phyloP scores from a whole-genome alignment of 2,329 filamentous ascomycete genomes.

The Aspergillus thermomutatus region DNA sequence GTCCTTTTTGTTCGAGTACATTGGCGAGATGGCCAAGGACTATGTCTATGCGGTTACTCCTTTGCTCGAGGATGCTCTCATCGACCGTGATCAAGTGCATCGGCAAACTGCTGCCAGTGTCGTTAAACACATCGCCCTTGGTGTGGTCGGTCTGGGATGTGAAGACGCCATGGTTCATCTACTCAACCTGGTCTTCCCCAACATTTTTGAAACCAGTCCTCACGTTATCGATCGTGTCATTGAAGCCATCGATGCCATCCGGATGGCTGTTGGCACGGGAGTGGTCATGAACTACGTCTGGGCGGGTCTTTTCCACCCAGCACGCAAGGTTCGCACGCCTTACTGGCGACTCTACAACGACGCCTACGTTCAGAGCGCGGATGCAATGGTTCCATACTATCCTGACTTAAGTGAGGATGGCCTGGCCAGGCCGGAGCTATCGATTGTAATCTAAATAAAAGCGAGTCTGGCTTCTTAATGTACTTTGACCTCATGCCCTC shows the following conservation, averaged over 20 bases:
- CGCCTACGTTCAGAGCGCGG: conserved; percentile 88
- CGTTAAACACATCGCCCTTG: conserved; percentile 95
- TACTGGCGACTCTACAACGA: conserved; percentile 98
- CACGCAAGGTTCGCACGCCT: conserved; percentile 86
- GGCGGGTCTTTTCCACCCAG: conserved; percentile 96
- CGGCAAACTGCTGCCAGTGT: conserved; percentile 93
- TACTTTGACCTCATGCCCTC: conserved; percentile 2
- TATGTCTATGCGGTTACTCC: conserved; percentile 98
- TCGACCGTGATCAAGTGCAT: conserved; percentile 97
- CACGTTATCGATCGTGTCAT: conserved; percentile 98
- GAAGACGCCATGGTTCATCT: conserved; percentile 98
- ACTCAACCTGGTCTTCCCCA: conserved; percentile 92
- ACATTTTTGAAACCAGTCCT: conserved; percentile 94
- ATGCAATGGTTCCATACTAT: conserved; percentile 96
- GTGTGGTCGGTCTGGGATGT: conserved; percentile 94
- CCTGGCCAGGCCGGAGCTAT: conserved; percentile 74
- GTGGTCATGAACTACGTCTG: conserved; percentile 97
- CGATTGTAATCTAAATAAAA: conserved; percentile 67
- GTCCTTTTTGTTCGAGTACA: conserved; percentile 97
- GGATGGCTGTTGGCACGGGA: conserved; percentile 88
- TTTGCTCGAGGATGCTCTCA: conserved; percentile 91
- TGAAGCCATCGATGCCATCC: conserved; percentile 93
- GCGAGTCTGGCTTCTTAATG: conserved; percentile 36
- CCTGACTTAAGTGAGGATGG: conserved; percentile 79
- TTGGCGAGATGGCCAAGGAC: conserved; percentile 99